Evolutionary conservation across 23 red algal genomes (phyloP).

Genomic region (Gracilaria gracilis): DNA sequence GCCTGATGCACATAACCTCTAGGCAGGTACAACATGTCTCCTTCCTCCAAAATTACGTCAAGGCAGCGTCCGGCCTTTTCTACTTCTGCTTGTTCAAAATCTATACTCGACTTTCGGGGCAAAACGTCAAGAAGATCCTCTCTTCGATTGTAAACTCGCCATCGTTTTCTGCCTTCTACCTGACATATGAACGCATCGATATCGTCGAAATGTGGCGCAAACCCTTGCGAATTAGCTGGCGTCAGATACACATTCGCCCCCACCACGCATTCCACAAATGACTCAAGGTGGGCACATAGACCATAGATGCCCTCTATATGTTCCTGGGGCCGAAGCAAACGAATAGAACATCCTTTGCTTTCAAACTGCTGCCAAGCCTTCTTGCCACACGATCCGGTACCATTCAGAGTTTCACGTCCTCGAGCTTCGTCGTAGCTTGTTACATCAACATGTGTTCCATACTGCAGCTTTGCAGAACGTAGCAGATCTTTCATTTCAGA

Average conservation of each 20-base stretch:
- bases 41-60: slow-evolving; percentile 45
- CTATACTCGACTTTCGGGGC: slow-evolving; percentile 57
- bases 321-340: slow-evolving; percentile 72
- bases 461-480: slow-evolving; percentile 23
- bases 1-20: slow-evolving; percentile 75
- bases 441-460: slow-evolving; percentile 70
- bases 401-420: slow-evolving; percentile 35
- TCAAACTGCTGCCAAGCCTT: slow-evolving; percentile 57
- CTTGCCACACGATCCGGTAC: neutral
- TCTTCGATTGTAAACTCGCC: slow-evolving; percentile 67
- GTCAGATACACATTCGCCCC: slow-evolving; percentile 83
- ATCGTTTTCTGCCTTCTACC: slow-evolving; percentile 63
- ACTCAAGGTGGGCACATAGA: slow-evolving; percentile 65
- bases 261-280: slow-evolving; percentile 66
- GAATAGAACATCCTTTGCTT: slow-evolving; percentile 50
- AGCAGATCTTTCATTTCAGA: slow-evolving; percentile 28
- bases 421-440: slow-evolving; percentile 46
- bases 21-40: slow-evolving; percentile 82
- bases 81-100: slow-evolving; percentile 69
- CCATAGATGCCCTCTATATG: slow-evolving; percentile 45
- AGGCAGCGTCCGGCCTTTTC: neutral
- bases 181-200: slow-evolving; percentile 85
- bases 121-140: slow-evolving; percentile 63
- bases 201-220: slow-evolving; percentile 87
- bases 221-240: slow-evolving; percentile 62